Percentiles rank a stretch among this genome's conserved stretches.
phyloP scores from a whole-genome alignment of 2,329 filamentous ascomycete genomes.

The Atkinsonella texensis region DNA sequence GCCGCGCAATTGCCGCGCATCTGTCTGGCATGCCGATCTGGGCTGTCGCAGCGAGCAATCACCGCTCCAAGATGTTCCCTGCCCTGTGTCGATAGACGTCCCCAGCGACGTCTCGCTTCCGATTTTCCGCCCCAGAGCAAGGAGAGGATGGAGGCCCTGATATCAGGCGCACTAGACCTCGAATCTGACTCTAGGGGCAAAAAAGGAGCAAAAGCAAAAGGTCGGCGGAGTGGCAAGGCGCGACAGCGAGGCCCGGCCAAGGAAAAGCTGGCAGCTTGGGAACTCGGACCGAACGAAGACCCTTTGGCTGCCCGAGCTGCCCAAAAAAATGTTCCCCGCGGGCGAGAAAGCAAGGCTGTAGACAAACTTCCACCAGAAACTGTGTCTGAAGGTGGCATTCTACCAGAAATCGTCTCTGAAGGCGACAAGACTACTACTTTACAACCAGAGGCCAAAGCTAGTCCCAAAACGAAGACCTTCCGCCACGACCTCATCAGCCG shows the following conservation, averaged over 20 bases:
- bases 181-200: not conserved
- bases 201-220: not conserved
- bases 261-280: slow-evolving; percentile 8
- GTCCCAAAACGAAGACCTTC: slow-evolving; percentile 4
- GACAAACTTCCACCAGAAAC: not conserved
- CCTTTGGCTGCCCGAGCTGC: not conserved
- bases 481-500: slow-evolving; percentile 17
- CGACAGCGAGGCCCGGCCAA: not conserved
- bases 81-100: slow-evolving; percentile 3
- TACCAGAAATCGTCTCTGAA: not conserved
- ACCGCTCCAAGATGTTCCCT: slow-evolving; percentile 3
- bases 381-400: not conserved
- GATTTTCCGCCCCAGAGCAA: slow-evolving; percentile 12
- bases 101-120: slow-evolving; percentile 14
- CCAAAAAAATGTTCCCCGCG: not conserved
- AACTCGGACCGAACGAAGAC: slow-evolving; percentile 1
- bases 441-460: not conserved
- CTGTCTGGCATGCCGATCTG: slow-evolving; percentile 22
- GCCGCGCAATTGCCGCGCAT: slow-evolving; percentile 20
- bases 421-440: not conserved
- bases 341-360: not conserved
- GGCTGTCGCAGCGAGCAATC: slow-evolving; percentile 15
- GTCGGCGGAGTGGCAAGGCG: slow-evolving; percentile 1
- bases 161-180: slow-evolving; percentile 7
- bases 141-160: slow-evolving; percentile 15